Conservation (phyloP, 2,329 filamentous ascomycete genomes). For the Dichotomopilus funicola region DNA sequence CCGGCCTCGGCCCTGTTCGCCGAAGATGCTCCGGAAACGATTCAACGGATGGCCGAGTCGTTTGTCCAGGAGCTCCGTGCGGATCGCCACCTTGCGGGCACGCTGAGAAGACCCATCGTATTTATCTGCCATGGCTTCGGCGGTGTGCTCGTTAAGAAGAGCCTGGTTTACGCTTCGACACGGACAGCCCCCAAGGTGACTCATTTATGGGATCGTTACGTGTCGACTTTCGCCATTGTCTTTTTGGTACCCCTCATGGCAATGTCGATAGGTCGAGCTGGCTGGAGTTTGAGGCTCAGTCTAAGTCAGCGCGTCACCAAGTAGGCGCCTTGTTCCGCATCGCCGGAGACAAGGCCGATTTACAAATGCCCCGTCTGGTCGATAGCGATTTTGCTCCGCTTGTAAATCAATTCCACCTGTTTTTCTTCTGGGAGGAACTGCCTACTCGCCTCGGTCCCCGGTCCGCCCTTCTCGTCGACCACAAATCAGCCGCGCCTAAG, state of each 20-base stretch:
- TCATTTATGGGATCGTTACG: not conserved
- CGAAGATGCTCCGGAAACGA: not conserved
- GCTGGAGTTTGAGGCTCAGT: not conserved
- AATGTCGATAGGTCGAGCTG: not conserved
- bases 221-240: not conserved
- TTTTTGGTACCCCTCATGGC: slow-evolving; percentile 1
- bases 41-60: not conserved
- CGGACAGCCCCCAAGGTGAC: not conserved
- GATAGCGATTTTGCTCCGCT: not conserved
- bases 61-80: not conserved
- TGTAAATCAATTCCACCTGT: not conserved
- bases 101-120: not conserved
- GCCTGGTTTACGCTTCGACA: not conserved
- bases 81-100: not conserved
- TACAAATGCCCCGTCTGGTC: not conserved
- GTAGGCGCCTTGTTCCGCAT: not conserved
- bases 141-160: not conserved
- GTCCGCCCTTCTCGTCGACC: not conserved
- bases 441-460: not conserved
- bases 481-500: not conserved
- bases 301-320: not conserved
- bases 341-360: not conserved
- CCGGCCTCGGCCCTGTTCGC: not conserved
- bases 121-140: not conserved
- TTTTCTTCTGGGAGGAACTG: not conserved